phyloP scores from a whole-genome alignment of 108 stramenopile genomes.

The Schizochytrium sp. region DNA sequence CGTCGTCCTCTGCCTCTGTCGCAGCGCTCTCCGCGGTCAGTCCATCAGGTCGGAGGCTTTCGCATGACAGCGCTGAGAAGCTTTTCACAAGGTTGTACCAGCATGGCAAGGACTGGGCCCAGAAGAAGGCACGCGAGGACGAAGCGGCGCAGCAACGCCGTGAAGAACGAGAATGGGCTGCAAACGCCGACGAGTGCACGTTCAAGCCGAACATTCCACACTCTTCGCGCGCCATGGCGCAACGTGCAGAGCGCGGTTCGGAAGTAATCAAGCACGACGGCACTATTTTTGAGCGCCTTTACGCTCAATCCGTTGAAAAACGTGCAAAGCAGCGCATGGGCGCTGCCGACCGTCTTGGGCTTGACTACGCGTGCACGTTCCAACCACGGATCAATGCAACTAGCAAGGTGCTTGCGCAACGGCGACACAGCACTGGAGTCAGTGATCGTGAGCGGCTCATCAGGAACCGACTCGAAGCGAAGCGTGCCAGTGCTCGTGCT shows the following conservation, averaged over 20 bases:
- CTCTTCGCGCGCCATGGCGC: neutral
- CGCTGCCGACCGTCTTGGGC: neutral
- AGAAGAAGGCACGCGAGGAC: neutral
- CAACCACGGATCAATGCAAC: neutral
- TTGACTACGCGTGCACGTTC: neutral
- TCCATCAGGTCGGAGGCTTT: neutral
- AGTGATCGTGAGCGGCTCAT: neutral
- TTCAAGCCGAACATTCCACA: neutral
- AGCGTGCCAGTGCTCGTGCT: neutral
- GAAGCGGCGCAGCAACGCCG: neutral
- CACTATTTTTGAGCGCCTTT: neutral
- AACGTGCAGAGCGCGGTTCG: neutral
- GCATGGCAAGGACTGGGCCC: neutral
- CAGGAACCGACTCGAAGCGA: neutral
- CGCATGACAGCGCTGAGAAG: neutral
- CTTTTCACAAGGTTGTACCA: neutral
- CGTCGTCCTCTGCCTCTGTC: too few relatives aligned
- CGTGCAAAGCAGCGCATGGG: neutral
- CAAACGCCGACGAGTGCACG: neutral
- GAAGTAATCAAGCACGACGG: neutral
- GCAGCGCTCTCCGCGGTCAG: neutral
- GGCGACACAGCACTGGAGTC: neutral
- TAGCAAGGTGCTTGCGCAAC: neutral
- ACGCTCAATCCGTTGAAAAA: neutral
- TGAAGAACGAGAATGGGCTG: neutral